Conservation (phyloP, 129 eudicot genomes). For the Erigeron canadensis region DNA sequence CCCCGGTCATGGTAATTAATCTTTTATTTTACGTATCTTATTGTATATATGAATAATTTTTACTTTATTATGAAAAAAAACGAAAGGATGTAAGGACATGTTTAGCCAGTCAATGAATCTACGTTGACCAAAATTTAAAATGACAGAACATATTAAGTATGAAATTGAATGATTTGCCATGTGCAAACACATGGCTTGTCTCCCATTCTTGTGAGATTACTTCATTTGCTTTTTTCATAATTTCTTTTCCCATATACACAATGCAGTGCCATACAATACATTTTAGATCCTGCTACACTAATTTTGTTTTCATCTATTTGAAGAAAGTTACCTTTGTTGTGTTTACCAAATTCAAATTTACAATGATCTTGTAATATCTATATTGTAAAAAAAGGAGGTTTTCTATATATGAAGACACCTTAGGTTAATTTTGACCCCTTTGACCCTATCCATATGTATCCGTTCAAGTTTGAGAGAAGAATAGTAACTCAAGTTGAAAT, state of each 20-base stretch:
- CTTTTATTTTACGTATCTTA: neutral
- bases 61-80: conserved; percentile 3
- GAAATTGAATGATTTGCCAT: conserved; percentile 22
- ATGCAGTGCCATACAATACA: neutral
- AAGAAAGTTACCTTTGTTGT: too few relatives aligned
- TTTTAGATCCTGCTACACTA: neutral
- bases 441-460: neutral
- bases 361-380: neutral
- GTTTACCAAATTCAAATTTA: neutral
- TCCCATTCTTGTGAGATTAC: conserved; percentile 20
- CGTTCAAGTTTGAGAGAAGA: neutral
- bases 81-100: conserved; percentile 2
- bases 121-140: conserved; percentile 21
- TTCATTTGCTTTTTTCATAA: neutral
- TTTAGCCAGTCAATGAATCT: conserved; percentile 8
- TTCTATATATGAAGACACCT: neutral
- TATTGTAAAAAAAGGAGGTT: neutral
- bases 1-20: conserved; percentile 86
- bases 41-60: neutral
- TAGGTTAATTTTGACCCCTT: neutral
- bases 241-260: neutral
- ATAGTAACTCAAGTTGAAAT: neutral
- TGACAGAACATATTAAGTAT: neutral
- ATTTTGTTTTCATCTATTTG: too few relatives aligned
- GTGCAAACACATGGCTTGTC: conserved; percentile 29